These are phyloP conservation scores for Lactifluus pinguis DNA, from an alignment of 768 basidiomycete genomes.

Conservation along the genomic window DNA sequence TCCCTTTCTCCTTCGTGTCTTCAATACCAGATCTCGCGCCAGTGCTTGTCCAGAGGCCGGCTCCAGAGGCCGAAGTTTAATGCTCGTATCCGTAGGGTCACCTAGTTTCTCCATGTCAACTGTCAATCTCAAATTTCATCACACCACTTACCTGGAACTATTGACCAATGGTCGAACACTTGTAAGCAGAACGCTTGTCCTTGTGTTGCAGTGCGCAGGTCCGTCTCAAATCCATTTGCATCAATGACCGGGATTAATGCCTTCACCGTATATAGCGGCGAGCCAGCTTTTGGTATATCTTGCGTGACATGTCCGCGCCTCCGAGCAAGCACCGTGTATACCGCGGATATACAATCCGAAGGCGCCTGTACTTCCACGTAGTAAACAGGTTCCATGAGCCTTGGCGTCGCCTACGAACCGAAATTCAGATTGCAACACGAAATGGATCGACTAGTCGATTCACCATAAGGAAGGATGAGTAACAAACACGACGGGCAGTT, in stretches of 20 bases:
- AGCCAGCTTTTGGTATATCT: conserved; percentile 96
- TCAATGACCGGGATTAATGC: conserved; percentile 98
- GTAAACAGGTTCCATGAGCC: conserved; percentile 95
- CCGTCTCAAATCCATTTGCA: conserved; percentile 98
- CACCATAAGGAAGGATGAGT: conserved; percentile 98
- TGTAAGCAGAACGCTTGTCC: conserved; percentile 99
- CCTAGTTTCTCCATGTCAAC: conserved; percentile 36
- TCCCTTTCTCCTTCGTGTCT: conserved; percentile 93
- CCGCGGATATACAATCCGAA: conserved; percentile 96
- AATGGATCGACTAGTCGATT: conserved; percentile 24
- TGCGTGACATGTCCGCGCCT: conserved; percentile 99
- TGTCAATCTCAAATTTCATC: not conserved
- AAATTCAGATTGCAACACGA: not conserved
- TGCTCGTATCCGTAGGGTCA: conserved; percentile 95
- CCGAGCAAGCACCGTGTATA: conserved; percentile 97
- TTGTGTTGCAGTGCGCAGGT: conserved; percentile 93
- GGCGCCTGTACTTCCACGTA: conserved; percentile 99
- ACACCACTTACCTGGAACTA: conserved; percentile 74
- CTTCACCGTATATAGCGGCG: conserved; percentile 95
- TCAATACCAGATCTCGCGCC: conserved; percentile 89
- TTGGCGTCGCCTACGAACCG: conserved; percentile 69
- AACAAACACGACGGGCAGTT: conserved; percentile 96
- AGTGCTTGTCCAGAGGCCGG: conserved; percentile 95
- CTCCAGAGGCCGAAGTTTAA: conserved; percentile 92
- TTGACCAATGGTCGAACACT: conserved; percentile 97